Conservation (phyloP, 2,329 filamentous ascomycete species). For the Pseudocercospora vitis region DNA sequence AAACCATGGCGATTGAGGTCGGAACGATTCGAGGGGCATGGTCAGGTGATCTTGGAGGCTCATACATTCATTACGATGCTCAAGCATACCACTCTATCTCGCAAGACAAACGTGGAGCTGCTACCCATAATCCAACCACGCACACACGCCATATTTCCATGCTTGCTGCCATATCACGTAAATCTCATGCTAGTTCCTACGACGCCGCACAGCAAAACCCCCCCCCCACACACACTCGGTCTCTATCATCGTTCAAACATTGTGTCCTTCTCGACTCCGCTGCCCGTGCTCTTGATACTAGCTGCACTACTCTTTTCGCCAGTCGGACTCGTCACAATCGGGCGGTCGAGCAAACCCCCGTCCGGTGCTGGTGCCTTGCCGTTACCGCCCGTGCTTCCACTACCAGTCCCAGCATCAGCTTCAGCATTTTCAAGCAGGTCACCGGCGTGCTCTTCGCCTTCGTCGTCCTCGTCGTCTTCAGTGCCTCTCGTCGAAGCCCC, state of each 20-base stretch:
- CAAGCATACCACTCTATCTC: too few relatives aligned
- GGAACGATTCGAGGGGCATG: too few relatives aligned
- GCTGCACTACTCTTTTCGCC: constrained; percentile 17
- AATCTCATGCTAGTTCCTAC: background rate
- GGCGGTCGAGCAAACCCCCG: constrained; percentile 22
- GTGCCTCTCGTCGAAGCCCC: constrained; percentile 62
- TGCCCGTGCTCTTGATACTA: constrained; percentile 26
- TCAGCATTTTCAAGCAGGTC: constrained; percentile 54
- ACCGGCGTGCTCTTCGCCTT: constrained; percentile 65
- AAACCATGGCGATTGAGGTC: too few relatives aligned
- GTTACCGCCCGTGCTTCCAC: constrained; percentile 24
- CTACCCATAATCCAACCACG: too few relatives aligned
- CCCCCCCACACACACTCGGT: background rate
- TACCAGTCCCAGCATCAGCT: constrained; percentile 43
- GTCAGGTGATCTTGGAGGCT: too few relatives aligned
- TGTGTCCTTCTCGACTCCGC: constrained; percentile 36
- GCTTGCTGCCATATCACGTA: background rate
- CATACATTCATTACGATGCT: too few relatives aligned
- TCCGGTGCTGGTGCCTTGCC: constrained; percentile 27
- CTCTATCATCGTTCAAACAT: constrained; percentile 42
- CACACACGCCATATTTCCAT: too few relatives aligned
- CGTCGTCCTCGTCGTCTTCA: constrained; percentile 57
- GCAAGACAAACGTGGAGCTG: too few relatives aligned
- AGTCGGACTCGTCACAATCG: constrained; percentile 15
- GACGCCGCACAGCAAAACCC: background rate